Base-by-base conservation (phyloP, 2,329 filamentous ascomycete species). In the Ophiosphaerella herpotricha region DNA sequence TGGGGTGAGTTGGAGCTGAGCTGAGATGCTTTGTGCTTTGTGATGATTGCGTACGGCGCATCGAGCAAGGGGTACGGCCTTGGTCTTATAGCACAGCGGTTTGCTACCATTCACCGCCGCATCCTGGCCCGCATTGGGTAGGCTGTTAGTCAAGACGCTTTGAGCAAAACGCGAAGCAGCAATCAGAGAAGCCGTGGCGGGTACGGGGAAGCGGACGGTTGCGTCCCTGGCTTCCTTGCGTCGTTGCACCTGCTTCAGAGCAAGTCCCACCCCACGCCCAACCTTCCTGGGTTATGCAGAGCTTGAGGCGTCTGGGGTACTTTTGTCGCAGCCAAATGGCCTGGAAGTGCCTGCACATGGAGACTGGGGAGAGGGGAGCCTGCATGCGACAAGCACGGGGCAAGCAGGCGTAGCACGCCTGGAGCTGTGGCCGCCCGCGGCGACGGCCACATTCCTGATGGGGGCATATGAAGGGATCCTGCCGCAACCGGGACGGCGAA, bases 201-300 rank as follows among this genome's bases (percentile, higher is more conserved):
- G 46, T 13, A 58, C 62, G 64, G 62, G 58, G 63, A 59, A 60
- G 59, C 61, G 67, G 64, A 66, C 58, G 63, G 56, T 51, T 60
- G 64, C 56, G 57, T 66, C 65, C 65, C 62, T 67, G 68, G 61
- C 61, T 58, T 63, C 38, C 50, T 46, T 63, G 58, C 57, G 61
- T 59, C 59, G 67, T 63, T 63, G 57, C 59, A 64, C 55, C 53
- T 58, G 41, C 6, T 11, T 29, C 11, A 5, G 42, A 46, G 65
- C 65, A 67, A 51, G 61, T 62, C 43, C 50, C 68, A 67, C 61
- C 61, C 63, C 64, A 70, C 62, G 67, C 63, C 64, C 57, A 52
- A 57, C 50, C 58, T 52, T 60, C 46, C 52, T 53, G 39, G 57
- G 51, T 29, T 29, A 35, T 53, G 26, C 44, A 47, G 39, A 52